A percentile compares a stretch with the other conserved stretches of the same genome.
Evolutionary conservation across 495 filamentous ascomycete genomes (phyloP).

Genomic region (Amphirosellinia nigrospora): DNA sequence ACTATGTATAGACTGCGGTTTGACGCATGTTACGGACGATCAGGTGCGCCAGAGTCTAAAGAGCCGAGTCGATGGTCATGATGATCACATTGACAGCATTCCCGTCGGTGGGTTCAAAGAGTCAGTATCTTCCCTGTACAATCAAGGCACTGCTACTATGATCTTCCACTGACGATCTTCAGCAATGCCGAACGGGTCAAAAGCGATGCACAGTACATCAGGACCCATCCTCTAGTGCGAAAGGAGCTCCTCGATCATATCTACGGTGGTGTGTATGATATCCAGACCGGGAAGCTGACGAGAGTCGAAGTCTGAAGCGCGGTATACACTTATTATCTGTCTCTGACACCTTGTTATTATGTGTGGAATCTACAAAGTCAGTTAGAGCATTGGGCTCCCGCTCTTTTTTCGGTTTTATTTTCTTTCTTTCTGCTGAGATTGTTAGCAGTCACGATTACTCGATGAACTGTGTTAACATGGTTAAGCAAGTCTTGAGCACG

Average conservation of each 20-base stretch:
- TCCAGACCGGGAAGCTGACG: conserved; percentile 31
- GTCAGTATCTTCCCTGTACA: background rate
- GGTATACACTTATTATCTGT: too few relatives aligned
- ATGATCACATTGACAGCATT: background rate
- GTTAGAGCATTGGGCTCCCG: too few relatives aligned
- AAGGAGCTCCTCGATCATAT: conserved; percentile 27
- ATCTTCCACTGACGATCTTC: background rate
- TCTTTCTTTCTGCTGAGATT: too few relatives aligned
- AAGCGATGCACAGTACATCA: conserved; percentile 30
- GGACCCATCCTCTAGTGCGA: conserved; percentile 24
- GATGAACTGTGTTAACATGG: too few relatives aligned
- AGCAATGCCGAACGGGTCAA: conserved; percentile 31
- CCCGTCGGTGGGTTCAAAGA: background rate
- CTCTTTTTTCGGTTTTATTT: too few relatives aligned
- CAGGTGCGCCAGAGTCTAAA: background rate
- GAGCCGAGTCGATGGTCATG: background rate
- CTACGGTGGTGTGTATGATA: conserved; percentile 31
- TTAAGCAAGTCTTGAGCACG: too few relatives aligned
- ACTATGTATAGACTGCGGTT: background rate
- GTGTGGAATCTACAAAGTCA: too few relatives aligned
- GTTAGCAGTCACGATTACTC: too few relatives aligned
- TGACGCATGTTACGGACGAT: background rate
- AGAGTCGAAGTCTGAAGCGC: conserved; percentile 13
- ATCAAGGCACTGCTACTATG: background rate
- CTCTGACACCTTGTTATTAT: too few relatives aligned